These are phyloP conservation scores for Pseudocercospora musae DNA, from an alignment of 2,329 filamentous ascomycete species.

Conservation along the genomic window DNA sequence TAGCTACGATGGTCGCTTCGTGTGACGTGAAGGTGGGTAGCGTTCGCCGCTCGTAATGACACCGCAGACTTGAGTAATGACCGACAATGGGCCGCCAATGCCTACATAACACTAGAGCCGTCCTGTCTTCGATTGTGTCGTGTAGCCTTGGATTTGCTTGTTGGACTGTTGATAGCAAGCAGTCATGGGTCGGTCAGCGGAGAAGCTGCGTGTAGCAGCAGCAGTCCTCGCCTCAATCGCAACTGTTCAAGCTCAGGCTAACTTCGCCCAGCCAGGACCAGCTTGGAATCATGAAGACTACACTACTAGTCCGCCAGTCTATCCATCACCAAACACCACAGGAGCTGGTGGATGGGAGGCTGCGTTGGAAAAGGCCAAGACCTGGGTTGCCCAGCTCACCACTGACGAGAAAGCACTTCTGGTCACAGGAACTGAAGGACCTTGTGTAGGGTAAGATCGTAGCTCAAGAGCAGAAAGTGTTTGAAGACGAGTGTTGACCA, in stretches of 20 bases:
- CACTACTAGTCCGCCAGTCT: conserved; percentile 20
- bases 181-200: conserved; percentile 12
- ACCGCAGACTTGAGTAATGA: background rate
- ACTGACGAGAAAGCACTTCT: background rate
- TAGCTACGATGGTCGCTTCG: conserved; percentile 8
- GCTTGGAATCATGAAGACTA: conserved; percentile 25
- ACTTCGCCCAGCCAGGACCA: conserved; percentile 8
- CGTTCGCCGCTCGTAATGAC: background rate
- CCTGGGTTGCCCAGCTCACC: background rate
- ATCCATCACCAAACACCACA: conserved; percentile 22
- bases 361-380: background rate
- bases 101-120: conserved; percentile 3
- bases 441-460: background rate
- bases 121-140: background rate
- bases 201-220: conserved; percentile 14
- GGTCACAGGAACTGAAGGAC: background rate
- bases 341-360: conserved; percentile 35
- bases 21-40: conserved; percentile 7
- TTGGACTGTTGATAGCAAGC: background rate
- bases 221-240: conserved; percentile 16
- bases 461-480: background rate
- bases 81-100: conserved; percentile 1
- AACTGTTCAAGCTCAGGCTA: conserved; percentile 16
- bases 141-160: background rate
- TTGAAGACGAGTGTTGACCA: conserved; percentile 36